Evolutionary conservation across 495 filamentous ascomycete genomes (phyloP), one percentile per base, ranked within the genome.

Genomic region (Aspergillus hancockii): DNA sequence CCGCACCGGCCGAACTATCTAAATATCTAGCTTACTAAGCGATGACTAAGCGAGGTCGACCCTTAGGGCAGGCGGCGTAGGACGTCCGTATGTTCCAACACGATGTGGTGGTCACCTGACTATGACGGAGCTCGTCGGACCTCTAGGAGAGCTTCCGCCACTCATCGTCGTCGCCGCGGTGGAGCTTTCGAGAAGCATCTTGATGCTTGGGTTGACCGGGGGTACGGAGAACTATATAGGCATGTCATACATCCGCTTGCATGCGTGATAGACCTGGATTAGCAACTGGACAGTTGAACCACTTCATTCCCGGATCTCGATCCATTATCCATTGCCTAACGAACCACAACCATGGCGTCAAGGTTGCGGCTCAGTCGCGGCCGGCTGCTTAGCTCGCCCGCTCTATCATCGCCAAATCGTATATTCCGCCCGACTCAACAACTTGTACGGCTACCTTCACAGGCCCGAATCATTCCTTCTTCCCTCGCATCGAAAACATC

Each of bases 171-270:
- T 1, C 40, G 16, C 32, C 21, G 45, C n/a, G 32, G 73, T 78
- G 75, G 75, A 75, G 64, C 71, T 61, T 78, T 78, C 75, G 68
- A 76, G 75, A 78, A 78, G 61, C 65, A 43, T 74, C 75, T 59
- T 63, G 73, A 71, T 62, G 67, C 53, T 59, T 61, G 63, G 57
- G 57, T 21, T 46, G 49, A 34, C 28, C 53, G 46, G 55, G 59
- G 49, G n/a, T n/a, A n/a, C n/a, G n/a, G n/a, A n/a, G n/a, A n/a
- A n/a, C n/a, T 66, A 69, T 61, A 60, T 65, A 70, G 66, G 55
- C 41, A 40, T 30, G 34, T 52, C 50, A 43, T 36, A n/a, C n/a
- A 16, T 40, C 16, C n/a, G 13, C 51, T 40, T 40, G 38, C 38
- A 41, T 41, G 38, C n/a, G n/a, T n/a, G 38, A 41, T n/a, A 28